Evolutionary conservation across 2,329 filamentous ascomycete species (phyloP), one percentile per base, ranked within the genome.

Genomic region (Aureobasidium pullulans): DNA sequence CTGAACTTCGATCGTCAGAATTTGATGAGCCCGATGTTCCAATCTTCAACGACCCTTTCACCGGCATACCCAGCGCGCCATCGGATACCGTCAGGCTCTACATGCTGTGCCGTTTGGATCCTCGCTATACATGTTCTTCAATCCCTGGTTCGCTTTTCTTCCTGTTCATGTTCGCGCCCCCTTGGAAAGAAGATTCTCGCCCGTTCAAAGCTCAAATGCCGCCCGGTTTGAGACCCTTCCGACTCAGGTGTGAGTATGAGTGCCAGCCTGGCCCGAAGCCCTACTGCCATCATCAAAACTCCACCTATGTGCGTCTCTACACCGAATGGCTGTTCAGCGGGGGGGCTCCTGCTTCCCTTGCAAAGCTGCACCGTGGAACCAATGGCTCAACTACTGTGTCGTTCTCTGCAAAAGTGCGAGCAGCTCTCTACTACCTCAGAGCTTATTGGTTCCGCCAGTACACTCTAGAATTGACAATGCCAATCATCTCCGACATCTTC

Each of bases 301-400:
- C 47, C 10, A 53, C 31, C 16, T 49, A 50, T 40, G 31, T 23
- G 3, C 43, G 61, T 9, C 59, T 62, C 52, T 59, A 48, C 39
- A 57, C 50, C 1, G 37, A 31, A 19, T 40, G 39, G 44, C 19
- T 60, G 11, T 58, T 62, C 23, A 54, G 47, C 13, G 54, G 47
- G 19, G 8, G 47, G 28, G 42, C 50, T 15, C 40, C 60, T 15
- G 15, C 54, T 48, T 42, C 47, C 13, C 29, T 52, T 37, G 23
- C 54, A 7, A 53, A 54, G 49, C 46, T 53, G 6, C 48, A 54
- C 39, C 32, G 23, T 42, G 28, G 23, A 23, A 9, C 54, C 47
- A 28, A 52, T 8, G 54, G 48, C 28, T 39, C 56, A 19, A 59
- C 54, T 16, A 59, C 39, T 42, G 37, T 58, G 10, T 58, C 54